These are phyloP conservation scores for Malus orientalis DNA, from an alignment of 306 rosid genomes.

Conservation along the genomic window DNA sequence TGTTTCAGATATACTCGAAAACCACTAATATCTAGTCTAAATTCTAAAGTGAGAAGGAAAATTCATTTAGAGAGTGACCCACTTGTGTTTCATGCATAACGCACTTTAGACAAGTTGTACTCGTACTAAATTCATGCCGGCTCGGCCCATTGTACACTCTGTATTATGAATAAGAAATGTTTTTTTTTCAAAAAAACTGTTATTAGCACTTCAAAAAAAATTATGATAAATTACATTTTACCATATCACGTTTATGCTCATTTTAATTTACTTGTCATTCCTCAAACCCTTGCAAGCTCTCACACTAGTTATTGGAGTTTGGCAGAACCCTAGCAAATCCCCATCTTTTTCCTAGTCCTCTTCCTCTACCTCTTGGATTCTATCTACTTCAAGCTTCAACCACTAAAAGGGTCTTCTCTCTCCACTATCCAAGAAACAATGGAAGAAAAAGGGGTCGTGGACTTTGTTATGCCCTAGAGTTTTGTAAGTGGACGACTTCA, in stretches of 20 bases:
- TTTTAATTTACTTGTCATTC: conserved; percentile 71
- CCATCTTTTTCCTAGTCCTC: conserved; percentile 31
- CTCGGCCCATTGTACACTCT: neutral
- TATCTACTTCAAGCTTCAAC: neutral
- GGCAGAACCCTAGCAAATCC: conserved; percentile 71
- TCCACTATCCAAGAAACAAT: no score
- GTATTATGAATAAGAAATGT: no score
- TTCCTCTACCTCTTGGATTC: neutral
- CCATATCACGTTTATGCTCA: no score
- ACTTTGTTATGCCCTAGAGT: no score
- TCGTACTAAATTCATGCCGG: no score
- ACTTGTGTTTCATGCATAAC: neutral
- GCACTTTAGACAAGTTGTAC: no score
- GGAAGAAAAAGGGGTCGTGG: no score
- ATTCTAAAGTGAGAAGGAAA: neutral
- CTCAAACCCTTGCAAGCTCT: conserved; percentile 78
- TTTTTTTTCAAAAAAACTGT: no score
- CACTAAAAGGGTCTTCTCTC: neutral
- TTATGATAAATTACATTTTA: no score
- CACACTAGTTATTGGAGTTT: conserved; percentile 38
- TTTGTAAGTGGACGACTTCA: no score
- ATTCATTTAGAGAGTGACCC: neutral
- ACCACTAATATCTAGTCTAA: no score
- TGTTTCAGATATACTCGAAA: neutral
- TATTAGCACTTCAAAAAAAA: no score